These are phyloP conservation scores for Myriosclerotinia duriaeana DNA, from an alignment of 2,329 filamentous ascomycete species.

Conservation along the genomic window DNA sequence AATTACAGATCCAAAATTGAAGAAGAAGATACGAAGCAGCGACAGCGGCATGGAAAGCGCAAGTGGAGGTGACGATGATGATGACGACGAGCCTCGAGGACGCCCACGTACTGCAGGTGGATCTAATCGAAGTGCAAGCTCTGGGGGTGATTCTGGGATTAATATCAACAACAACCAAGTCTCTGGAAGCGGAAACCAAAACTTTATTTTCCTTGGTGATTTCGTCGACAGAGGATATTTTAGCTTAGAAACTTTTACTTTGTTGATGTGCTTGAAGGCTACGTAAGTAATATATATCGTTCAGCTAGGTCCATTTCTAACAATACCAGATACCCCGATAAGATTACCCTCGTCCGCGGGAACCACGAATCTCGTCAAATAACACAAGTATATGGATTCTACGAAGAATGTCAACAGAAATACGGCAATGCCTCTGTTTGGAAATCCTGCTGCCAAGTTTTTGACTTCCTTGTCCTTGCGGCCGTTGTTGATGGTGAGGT, in stretches of 20 bases:
- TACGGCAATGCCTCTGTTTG: conserved; percentile 76
- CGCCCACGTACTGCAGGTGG: conserved; percentile 45
- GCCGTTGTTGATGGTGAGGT: conserved; percentile 74
- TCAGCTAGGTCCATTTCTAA: conserved; percentile 25
- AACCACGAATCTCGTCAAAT: conserved; percentile 78
- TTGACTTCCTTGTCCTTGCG: conserved; percentile 73
- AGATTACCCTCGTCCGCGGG: conserved; percentile 70
- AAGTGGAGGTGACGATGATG: conserved; percentile 51
- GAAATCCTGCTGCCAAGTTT: conserved; percentile 77
- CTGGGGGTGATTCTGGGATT: conserved; percentile 42
- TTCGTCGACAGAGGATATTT: conserved; percentile 76
- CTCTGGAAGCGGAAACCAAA: conserved; percentile 58
- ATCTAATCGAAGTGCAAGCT: conserved; percentile 46
- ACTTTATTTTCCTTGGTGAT: conserved; percentile 72
- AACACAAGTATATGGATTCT: conserved; percentile 76
- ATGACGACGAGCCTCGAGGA: conserved; percentile 52
- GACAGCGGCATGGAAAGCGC: conserved; percentile 50
- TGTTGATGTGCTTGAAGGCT: conserved; percentile 70
- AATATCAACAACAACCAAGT: conserved; percentile 42
- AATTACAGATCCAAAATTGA: conserved; percentile 83
- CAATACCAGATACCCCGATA: conserved; percentile 61
- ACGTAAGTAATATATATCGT: conserved; percentile 50
- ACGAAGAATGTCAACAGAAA: conserved; percentile 74
- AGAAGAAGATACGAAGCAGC: conserved; percentile 73
- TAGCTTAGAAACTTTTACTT: conserved; percentile 69